A percentile compares a stretch with the other conserved stretches of the same genome.
These are phyloP conservation scores for Sarcodon aspratus DNA, from an alignment of 768 basidiomycete genomes.

Conservation along the genomic window DNA sequence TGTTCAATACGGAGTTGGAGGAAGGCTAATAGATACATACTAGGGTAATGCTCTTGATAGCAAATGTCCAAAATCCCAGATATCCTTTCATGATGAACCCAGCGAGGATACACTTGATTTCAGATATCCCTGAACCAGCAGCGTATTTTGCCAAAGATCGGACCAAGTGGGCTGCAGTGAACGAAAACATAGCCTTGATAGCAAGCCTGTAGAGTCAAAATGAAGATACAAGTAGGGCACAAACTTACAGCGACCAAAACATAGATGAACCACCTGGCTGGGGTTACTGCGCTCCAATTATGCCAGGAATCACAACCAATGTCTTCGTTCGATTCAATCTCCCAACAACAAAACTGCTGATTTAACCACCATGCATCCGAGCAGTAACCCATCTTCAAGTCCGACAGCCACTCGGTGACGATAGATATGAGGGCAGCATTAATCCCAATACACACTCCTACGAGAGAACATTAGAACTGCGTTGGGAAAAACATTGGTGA, in stretches of 20 bases:
- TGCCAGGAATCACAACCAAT: constrained; percentile 88
- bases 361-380: constrained; percentile 97
- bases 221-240: background rate
- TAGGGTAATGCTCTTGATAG: constrained; percentile 84
- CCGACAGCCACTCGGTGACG: constrained; percentile 92
- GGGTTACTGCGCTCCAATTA: constrained; percentile 67
- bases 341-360: constrained; percentile 97
- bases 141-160: constrained; percentile 81
- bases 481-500: constrained; percentile 4
- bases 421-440: constrained; percentile 96
- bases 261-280: constrained; percentile 77
- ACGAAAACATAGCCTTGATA: constrained; percentile 64
- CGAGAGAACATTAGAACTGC: background rate
- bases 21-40: constrained; percentile 21
- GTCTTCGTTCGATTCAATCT: constrained; percentile 72
- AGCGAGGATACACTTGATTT: constrained; percentile 85
- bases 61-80: constrained; percentile 79
- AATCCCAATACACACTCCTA: constrained; percentile 84
- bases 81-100: constrained; percentile 98
- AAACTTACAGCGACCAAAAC: constrained; percentile 76
- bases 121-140: constrained; percentile 92
- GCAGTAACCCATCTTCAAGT: constrained; percentile 97
- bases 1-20: background rate
- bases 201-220: background rate
- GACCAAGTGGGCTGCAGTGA: constrained; percentile 83